A percentile compares a stretch with the other conserved stretches of the same genome.
Conservation (phyloP, 257 asterid genomes). For the Capsicum baccatum region DNA sequence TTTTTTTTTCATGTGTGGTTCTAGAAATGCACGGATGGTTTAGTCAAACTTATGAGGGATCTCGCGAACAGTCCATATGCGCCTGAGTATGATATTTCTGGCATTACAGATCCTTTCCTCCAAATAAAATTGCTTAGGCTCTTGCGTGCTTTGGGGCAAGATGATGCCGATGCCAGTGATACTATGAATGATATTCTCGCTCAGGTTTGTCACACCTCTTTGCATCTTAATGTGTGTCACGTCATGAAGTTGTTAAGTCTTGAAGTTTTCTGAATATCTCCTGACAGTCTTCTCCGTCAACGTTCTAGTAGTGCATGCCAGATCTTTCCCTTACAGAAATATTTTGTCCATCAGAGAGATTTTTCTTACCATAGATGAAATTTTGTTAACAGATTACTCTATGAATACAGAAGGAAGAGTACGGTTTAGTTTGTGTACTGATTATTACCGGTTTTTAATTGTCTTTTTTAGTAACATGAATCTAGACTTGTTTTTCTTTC, state of each 20-base stretch:
- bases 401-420: background rate
- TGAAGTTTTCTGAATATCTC: background rate
- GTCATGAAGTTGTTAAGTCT: background rate
- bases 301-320: background rate
- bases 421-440: constrained; percentile 18
- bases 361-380: constrained; percentile 5
- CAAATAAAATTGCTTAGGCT: constrained; percentile 87
- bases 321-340: constrained; percentile 1
- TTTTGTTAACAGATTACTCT: background rate
- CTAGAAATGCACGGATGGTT: constrained; percentile 90
- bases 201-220: constrained; percentile 61
- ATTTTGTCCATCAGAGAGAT: constrained; percentile 3
- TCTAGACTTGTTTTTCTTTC: background rate
- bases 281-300: background rate
- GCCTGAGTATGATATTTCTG: constrained; percentile 93
- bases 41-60: constrained; percentile 85
- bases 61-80: constrained; percentile 92
- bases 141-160: constrained; percentile 84
- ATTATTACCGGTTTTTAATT: background rate
- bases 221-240: constrained; percentile 19
- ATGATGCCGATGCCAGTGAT: constrained; percentile 96
- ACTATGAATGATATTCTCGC: constrained; percentile 96
- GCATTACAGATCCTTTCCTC: constrained; percentile 94
- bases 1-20: constrained; percentile 34
- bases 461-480: background rate